phyloP scores from a whole-genome alignment of 371 early-diverging fungal genomes.

The Smittium mucronatum region DNA sequence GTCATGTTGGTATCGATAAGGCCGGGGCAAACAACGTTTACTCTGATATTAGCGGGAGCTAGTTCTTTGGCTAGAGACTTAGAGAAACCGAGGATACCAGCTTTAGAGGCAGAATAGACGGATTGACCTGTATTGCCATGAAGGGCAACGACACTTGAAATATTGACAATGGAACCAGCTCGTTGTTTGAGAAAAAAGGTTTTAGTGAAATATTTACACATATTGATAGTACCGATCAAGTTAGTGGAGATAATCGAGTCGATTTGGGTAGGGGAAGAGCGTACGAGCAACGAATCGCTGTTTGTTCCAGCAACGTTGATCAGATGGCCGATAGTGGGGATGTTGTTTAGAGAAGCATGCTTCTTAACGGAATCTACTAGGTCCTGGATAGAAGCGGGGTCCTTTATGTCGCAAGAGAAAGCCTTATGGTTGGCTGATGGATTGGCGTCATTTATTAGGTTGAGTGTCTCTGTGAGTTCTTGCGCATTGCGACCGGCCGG shows the following conservation, averaged over 20 bases:
- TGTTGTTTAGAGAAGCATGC: too few species aligned
- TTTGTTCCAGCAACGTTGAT: slow-evolving; percentile 39
- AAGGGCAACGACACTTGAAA: slow-evolving; percentile 65
- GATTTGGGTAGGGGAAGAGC: slow-evolving; percentile 35
- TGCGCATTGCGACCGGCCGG: slow-evolving; percentile 40
- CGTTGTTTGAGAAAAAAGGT: slow-evolving; percentile 37
- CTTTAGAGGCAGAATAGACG: slow-evolving; percentile 60
- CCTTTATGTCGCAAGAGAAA: slow-evolving; percentile 3
- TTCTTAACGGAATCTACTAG: background rate
- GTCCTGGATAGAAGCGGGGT: background rate
- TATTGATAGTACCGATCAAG: slow-evolving; percentile 54
- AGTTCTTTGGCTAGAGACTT: slow-evolving; percentile 69
- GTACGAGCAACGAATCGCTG: slow-evolving; percentile 41
- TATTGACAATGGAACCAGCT: slow-evolving; percentile 60
- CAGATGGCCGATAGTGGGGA: slow-evolving; percentile 14
- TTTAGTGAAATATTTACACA: slow-evolving; percentile 43
- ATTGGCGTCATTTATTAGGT: background rate
- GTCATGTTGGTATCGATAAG: slow-evolving; percentile 80
- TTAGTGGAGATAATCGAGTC: slow-evolving; percentile 48
- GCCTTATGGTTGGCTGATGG: background rate
- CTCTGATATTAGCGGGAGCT: slow-evolving; percentile 55
- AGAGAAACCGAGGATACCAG: slow-evolving; percentile 70
- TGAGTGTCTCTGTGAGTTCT: slow-evolving; percentile 5
- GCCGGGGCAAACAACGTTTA: slow-evolving; percentile 80
- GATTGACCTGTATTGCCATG: slow-evolving; percentile 65